A percentile compares a stretch with the other conserved stretches of the same genome.
phyloP scores from a whole-genome alignment of 495 filamentous ascomycete genomes.

The Podospora didyma region DNA sequence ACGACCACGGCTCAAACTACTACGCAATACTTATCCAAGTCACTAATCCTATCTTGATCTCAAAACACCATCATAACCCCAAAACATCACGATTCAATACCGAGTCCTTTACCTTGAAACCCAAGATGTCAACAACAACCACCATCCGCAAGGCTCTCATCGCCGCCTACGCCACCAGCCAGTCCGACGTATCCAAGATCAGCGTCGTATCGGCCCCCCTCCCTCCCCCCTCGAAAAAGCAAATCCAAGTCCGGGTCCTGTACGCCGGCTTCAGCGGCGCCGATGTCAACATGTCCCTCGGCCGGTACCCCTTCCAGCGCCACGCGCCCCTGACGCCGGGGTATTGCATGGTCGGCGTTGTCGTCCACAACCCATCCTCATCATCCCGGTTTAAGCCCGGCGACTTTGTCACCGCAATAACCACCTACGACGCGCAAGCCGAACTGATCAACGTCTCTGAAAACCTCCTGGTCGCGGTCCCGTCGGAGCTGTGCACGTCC shows the following conservation, averaged over 20 bases:
- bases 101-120: background rate
- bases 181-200: slow-evolving; percentile 24
- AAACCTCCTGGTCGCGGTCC: slow-evolving; percentile 35
- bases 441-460: slow-evolving; percentile 37
- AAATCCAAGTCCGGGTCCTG: slow-evolving; percentile 38
- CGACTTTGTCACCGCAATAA: slow-evolving; percentile 32
- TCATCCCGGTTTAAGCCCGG: slow-evolving; percentile 20
- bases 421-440: slow-evolving; percentile 38
- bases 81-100: no score
- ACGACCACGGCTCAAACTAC: no score
- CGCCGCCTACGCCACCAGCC: slow-evolving; percentile 23
- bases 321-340: slow-evolving; percentile 39
- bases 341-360: slow-evolving; percentile 37
- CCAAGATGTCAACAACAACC: slow-evolving; percentile 9
- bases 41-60: no score
- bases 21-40: no score
- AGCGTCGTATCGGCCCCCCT: slow-evolving; percentile 26
- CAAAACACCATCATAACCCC: no score
- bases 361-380: slow-evolving; percentile 25
- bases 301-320: slow-evolving; percentile 36
- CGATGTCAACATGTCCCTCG: slow-evolving; percentile 42
- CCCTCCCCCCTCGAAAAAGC: slow-evolving; percentile 23
- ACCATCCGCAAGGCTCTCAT: slow-evolving; percentile 42
- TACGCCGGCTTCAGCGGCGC: slow-evolving; percentile 40
- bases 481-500: slow-evolving; percentile 18